Evolutionary conservation across 768 basidiomycete species (phyloP).

Genomic region (Hericium coralloides): DNA sequence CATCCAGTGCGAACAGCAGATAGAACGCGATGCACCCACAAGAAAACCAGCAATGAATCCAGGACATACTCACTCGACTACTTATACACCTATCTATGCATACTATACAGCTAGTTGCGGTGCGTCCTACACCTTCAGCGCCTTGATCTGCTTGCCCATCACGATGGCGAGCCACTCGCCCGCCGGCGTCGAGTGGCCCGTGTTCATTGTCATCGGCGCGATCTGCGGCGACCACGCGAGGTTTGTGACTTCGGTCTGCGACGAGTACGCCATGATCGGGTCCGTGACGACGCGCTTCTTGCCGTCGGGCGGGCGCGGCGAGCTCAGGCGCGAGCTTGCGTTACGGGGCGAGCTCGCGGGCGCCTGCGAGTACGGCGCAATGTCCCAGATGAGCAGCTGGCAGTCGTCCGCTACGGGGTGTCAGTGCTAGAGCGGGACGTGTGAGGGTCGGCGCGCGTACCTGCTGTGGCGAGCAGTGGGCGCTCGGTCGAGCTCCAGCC

Average conservation of each 20-base stretch:
- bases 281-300: conserved; percentile 68
- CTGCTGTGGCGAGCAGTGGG: conserved; percentile 80
- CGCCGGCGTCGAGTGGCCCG: conserved; percentile 60
- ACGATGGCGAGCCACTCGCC: conserved; percentile 87
- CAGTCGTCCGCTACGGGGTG: conserved; percentile 72
- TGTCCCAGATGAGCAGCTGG: conserved; percentile 91
- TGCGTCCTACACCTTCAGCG: conserved; percentile 58
- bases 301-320: conserved; percentile 64
- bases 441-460: conserved; percentile 32
- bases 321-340: conserved; percentile 64
- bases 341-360: conserved; percentile 57
- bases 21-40: too few species aligned
- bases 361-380: conserved; percentile 50
- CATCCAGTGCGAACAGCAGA: too few species aligned
- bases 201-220: conserved; percentile 65
- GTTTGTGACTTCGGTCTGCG: conserved; percentile 69
- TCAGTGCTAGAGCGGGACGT: not conserved
- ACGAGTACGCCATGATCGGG: conserved; percentile 80
- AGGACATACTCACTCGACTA: too few species aligned
- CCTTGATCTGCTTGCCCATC: conserved; percentile 74
- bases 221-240: conserved; percentile 87
- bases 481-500: conserved; percentile 86
- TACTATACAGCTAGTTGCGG: too few species aligned
- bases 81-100: too few species aligned
- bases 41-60: too few species aligned